Conservation (phyloP, 345 rosid genomes). For the Nasturtium officinale region DNA sequence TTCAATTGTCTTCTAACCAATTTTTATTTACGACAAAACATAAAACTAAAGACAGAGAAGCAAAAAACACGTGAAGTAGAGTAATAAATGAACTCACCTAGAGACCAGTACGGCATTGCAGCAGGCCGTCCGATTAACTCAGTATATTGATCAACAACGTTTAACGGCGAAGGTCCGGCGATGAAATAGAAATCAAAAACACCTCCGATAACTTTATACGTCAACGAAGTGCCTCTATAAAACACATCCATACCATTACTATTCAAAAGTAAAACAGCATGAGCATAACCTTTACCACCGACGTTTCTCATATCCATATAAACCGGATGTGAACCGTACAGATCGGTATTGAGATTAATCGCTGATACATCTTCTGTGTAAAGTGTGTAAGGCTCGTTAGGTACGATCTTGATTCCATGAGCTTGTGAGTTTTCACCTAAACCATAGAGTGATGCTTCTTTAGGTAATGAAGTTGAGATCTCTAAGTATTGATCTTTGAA, state of each 20-base stretch:
- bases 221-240: constrained; percentile 76
- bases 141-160: constrained; percentile 87
- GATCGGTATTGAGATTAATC: constrained; percentile 76
- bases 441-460: constrained; percentile 86
- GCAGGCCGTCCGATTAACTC: constrained; percentile 88
- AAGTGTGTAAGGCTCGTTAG: constrained; percentile 91
- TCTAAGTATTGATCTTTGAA: constrained; percentile 98
- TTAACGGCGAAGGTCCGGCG: constrained; percentile 75
- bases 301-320: constrained; percentile 96
- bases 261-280: constrained; percentile 78
- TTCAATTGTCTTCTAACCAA: neutral
- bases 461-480: constrained; percentile 80
- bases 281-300: constrained; percentile 63
- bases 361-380: constrained; percentile 88
- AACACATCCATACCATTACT: constrained; percentile 99
- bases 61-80: constrained; percentile 4
- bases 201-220: constrained; percentile 92
- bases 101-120: constrained; percentile 98
- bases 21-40: neutral
- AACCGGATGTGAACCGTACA: constrained; percentile 93
- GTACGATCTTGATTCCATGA: constrained; percentile 83
- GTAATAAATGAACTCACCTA: constrained; percentile 54
- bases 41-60: neutral
- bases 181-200: constrained; percentile 92
- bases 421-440: constrained; percentile 95